Base-by-base conservation (phyloP, 306 rosid genomes). In the Clitoria ternatea region DNA sequence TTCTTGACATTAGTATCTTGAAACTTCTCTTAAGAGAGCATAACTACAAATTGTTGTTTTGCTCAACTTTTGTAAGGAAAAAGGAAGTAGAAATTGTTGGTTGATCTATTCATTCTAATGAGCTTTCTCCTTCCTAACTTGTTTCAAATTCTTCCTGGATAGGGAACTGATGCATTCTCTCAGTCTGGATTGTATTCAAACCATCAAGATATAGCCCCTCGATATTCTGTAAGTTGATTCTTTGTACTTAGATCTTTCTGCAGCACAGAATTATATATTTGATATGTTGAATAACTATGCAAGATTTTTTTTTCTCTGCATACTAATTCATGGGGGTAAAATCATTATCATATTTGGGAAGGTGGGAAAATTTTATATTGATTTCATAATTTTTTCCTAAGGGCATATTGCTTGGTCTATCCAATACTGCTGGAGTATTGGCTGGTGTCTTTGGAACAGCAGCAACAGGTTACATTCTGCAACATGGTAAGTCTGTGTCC, bases 361-460 rank as follows among this genome's bases (percentile, higher is more conserved):
- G 42, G 42, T n/a, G 20, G 19, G 48, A 40, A 54, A 49, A 27
- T 49, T 68, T 23, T 61, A 29, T n/a, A 42, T 77, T 70, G 14
- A 22, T 55, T 56, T 40, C 40, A 17, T 35, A 22, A 11, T 42
- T 45, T 22, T 70, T 20, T 77, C 13, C 60, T 5, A 55, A 90
- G 99, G 97, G 99, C 13, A 85, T 94, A 66, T 79, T 94, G 70
- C 99, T 94, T 62, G 99, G 99, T 78, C 79, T 94, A 73, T 94
- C 99, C 23, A 94, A 94, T 65, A 91, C 97, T 22, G 99, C 99
- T 23, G 99, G 99, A 68, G 98, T 94, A 69, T 81, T 94, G 13
- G 99, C 99, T n/a, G 99, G 97, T 14, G 99, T 94, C n/a, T 79
- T 94, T n/a, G 99, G 99, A 74, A 94, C 99, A 1, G 99, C 96